Conservation (phyloP, 495 filamentous ascomycete species). For the Podospora pseudopauciseta region DNA sequence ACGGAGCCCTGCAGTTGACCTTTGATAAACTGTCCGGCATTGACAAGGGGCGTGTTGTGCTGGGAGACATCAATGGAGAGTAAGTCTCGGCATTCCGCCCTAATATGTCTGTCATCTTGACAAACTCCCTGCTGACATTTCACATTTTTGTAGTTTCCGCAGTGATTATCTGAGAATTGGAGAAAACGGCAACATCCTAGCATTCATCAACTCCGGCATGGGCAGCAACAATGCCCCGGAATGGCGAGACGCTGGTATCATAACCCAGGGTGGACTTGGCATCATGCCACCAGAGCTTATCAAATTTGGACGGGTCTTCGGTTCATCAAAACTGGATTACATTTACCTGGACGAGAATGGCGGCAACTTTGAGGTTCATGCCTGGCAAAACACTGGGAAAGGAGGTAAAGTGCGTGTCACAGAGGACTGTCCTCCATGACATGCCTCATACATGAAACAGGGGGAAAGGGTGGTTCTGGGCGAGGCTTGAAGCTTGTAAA, state of each 20-base stretch:
- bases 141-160: slow-evolving; percentile 4
- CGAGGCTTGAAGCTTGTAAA: too few relatives aligned
- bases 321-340: neutral
- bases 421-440: neutral
- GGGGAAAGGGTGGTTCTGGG: too few relatives aligned
- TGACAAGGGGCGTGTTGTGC: neutral
- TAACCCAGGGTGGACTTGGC: neutral
- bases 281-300: neutral
- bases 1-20: neutral
- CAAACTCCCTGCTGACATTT: neutral
- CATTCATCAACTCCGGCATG: slow-evolving; percentile 12
- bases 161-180: slow-evolving; percentile 10
- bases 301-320: neutral
- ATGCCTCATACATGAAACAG: neutral
- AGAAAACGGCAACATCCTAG: slow-evolving; percentile 5
- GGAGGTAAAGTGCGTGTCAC: neutral
- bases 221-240: neutral
- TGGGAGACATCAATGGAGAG: slow-evolving; percentile 1
- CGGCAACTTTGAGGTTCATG: neutral
- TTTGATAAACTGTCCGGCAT: neutral
- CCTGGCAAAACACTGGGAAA: neutral
- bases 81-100: neutral
- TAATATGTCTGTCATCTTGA: too few relatives aligned
- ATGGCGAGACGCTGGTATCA: neutral
- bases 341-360: neutral